phyloP scores from a whole-genome alignment of 177 flowering plant species.

The Vitis hybrid region DNA sequence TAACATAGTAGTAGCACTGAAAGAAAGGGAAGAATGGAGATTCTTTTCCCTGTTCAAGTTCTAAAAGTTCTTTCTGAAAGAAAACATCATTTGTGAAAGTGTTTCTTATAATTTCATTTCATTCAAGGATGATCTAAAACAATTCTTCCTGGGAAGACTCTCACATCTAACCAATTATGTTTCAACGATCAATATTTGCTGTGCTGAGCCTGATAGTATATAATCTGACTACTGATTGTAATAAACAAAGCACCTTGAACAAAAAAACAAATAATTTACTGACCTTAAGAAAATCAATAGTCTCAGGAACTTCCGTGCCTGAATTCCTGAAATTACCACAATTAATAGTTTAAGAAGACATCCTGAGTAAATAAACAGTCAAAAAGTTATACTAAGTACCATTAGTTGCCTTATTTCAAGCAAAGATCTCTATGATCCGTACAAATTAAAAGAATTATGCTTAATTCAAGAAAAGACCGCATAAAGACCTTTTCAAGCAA shows the following conservation, averaged over 20 bases:
- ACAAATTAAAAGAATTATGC: neutral
- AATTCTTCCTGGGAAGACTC: no score
- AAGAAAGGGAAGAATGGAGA: neutral
- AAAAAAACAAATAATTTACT: slow-evolving; percentile 11
- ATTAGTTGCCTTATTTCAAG: neutral
- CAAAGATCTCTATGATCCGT: neutral
- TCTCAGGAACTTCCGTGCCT: slow-evolving; percentile 38
- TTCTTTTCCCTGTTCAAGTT: no score
- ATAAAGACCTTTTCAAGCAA: no score
- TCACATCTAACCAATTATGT: no score
- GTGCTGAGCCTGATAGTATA: neutral
- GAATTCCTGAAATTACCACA: slow-evolving; percentile 55
- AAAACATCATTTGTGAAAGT: no score
- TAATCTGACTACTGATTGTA: neutral
- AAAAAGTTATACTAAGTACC: neutral
- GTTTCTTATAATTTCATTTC: no score
- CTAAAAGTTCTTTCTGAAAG: no score
- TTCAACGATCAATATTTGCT: no score
- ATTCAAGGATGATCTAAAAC: no score
- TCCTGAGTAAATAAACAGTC: slow-evolving; percentile 1
- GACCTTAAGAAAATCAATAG: slow-evolving; percentile 66
- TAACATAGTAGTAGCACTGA: neutral
- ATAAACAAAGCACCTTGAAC: neutral
- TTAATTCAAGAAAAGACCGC: neutral
- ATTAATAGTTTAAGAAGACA: neutral